Conservation (phyloP, 2,329 filamentous ascomycete genomes). For the Lomentospora prolificans region DNA sequence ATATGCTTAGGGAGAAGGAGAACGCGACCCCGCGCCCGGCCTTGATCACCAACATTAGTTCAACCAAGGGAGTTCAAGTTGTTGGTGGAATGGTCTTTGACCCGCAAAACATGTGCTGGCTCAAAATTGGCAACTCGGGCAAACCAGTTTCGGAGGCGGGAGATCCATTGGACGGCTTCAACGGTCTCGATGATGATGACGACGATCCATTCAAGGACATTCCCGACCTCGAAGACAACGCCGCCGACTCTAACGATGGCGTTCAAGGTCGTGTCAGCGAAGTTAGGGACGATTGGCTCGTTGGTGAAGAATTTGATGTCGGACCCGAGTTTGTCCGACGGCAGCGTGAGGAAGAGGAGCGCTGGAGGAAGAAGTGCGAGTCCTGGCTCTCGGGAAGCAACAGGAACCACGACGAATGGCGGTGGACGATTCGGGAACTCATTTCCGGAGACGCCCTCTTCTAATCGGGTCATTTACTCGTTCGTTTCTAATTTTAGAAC, state of each 20-base stretch:
- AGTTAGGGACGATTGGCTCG: constrained; percentile 67
- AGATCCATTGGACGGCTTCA: constrained; percentile 53
- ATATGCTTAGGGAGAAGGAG: constrained; percentile 44
- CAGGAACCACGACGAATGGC: constrained; percentile 54
- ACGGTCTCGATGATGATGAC: constrained; percentile 65
- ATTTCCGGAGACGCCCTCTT: constrained; percentile 27
- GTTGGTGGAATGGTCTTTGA: constrained; percentile 99
- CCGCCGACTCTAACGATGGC: constrained; percentile 37
- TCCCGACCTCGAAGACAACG: constrained; percentile 74
- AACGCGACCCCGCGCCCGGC: constrained; percentile 56
- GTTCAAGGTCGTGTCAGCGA: constrained; percentile 44
- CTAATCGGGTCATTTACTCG: background rate
- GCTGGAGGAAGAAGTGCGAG: constrained; percentile 81
- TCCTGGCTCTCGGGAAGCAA: constrained; percentile 60
- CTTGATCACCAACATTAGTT: constrained; percentile 82
- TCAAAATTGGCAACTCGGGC: constrained; percentile 53
- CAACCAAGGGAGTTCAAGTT: constrained; percentile 78
- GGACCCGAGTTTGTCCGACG: constrained; percentile 86
- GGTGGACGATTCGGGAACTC: constrained; percentile 65
- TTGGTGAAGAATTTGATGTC: constrained; percentile 95
- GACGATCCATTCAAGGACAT: constrained; percentile 84
- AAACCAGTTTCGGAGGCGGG: constrained; percentile 38
- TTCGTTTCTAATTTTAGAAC: background rate
- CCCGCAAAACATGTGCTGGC: constrained; percentile 93
- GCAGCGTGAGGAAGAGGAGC: constrained; percentile 83